Conservation (phyloP, 2,329 filamentous ascomycete species). For the Fusarium sp. region DNA sequence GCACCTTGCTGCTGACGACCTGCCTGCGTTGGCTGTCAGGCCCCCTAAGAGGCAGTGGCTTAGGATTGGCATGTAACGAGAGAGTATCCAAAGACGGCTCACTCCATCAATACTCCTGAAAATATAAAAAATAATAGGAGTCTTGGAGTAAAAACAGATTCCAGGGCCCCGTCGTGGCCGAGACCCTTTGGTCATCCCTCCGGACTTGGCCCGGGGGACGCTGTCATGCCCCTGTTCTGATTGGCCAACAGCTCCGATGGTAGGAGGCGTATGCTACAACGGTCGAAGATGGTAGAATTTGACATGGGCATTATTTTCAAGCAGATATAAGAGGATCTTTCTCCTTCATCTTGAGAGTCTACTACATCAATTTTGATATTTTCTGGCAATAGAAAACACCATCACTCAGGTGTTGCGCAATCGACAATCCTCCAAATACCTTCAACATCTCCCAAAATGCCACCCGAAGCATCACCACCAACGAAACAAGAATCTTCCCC, state of each 20-base stretch:
- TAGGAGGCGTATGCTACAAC: background rate
- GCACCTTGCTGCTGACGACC: too few relatives aligned
- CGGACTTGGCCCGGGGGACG: slow-evolving; percentile 17
- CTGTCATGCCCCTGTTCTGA: slow-evolving; percentile 40
- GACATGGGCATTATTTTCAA: background rate
- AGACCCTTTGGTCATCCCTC: slow-evolving; percentile 4
- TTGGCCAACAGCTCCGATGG: slow-evolving; percentile 16
- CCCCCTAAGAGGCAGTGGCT: too few relatives aligned
- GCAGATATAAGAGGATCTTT: background rate
- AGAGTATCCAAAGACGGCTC: background rate
- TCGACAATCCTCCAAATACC: background rate
- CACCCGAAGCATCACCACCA: background rate
- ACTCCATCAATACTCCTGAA: background rate
- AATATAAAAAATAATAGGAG: background rate
- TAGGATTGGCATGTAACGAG: background rate
- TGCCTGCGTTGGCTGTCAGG: too few relatives aligned
- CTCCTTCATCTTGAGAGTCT: too few relatives aligned
- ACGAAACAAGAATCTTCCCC: slow-evolving; percentile 5
- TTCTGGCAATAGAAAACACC: too few relatives aligned
- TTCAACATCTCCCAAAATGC: background rate
- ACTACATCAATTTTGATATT: too few relatives aligned
- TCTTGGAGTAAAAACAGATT: background rate
- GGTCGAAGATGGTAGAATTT: background rate
- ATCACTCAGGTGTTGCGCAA: too few relatives aligned
- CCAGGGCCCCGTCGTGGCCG: background rate